A percentile compares a stretch with the other conserved stretches of the same genome.
phyloP scores from a whole-genome alignment of 768 basidiomycete species.

The Chalciporus sphaerocephalus region DNA sequence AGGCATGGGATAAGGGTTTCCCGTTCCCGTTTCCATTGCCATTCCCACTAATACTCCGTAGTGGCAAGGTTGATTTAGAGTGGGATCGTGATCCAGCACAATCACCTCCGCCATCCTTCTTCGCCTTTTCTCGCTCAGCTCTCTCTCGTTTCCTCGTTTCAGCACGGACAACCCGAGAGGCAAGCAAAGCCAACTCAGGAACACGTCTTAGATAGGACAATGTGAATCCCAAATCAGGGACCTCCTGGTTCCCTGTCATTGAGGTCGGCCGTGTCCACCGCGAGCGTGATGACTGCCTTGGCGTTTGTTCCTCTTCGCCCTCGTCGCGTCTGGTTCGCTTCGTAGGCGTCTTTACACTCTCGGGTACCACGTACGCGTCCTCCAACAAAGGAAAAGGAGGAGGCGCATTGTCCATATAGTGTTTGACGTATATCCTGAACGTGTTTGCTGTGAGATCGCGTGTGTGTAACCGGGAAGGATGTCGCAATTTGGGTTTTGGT shows the following conservation, averaged over 20 bases:
- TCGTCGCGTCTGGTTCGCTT: constrained; percentile 24
- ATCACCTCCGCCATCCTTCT: background rate
- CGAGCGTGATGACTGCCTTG: constrained; percentile 1
- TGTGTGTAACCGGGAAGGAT: constrained; percentile 65
- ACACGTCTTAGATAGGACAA: constrained; percentile 74
- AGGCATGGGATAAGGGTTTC: background rate
- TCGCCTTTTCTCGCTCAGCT: constrained; percentile 41
- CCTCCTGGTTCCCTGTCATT: background rate
- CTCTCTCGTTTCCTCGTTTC: constrained; percentile 53
- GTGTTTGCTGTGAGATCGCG: constrained; percentile 66
- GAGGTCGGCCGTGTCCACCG: background rate
- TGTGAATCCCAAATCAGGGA: constrained; percentile 48
- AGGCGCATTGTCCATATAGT: constrained; percentile 65
- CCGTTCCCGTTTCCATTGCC: background rate
- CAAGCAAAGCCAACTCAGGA: constrained; percentile 64
- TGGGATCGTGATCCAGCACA: too few relatives aligned
- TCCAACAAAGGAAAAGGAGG: constrained; percentile 1
- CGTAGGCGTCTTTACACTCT: constrained; percentile 27
- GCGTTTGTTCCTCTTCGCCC: constrained; percentile 12
- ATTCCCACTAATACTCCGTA: background rate
- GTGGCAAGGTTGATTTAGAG: background rate
- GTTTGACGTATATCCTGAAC: constrained; percentile 72
- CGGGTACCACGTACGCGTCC: background rate
- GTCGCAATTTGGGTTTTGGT: constrained; percentile 52
- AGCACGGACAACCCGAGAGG: constrained; percentile 58